Percentiles rank a stretch among this genome's conserved stretches.
Conservation (phyloP, 495 filamentous ascomycete species). For the Rusavskia elegans region DNA sequence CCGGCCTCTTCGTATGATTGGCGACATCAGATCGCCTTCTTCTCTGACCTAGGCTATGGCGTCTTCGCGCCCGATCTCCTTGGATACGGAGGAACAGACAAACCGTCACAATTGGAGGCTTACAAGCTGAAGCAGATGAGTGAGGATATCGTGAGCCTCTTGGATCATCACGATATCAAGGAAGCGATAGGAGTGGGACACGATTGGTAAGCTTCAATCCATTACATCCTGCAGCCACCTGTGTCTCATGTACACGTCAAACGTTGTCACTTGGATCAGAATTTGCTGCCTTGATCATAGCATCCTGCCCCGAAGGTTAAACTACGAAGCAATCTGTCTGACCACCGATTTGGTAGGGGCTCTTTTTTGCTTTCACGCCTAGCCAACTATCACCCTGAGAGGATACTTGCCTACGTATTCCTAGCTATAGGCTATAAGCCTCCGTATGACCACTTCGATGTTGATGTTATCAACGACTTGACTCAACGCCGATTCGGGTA, state of each 20-base stretch:
- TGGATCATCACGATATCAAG: constrained; percentile 12
- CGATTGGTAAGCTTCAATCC: constrained; percentile 14
- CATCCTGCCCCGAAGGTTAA: too few relatives aligned
- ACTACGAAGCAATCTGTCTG: too few relatives aligned
- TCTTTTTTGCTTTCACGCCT: constrained; percentile 18
- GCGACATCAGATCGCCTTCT: constrained; percentile 21
- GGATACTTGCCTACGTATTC: constrained; percentile 14
- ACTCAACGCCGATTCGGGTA: constrained; percentile 16
- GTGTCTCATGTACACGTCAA: too few relatives aligned
- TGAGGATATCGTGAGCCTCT: constrained; percentile 17
- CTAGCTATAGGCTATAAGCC: constrained; percentile 15
- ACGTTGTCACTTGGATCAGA: too few relatives aligned
- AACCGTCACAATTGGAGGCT: constrained; percentile 16
- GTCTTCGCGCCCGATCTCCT: constrained; percentile 28
- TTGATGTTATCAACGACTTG: constrained; percentile 13
- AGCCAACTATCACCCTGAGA: constrained; percentile 15
- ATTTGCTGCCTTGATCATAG: too few relatives aligned
- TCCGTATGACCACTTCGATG: constrained; percentile 13
- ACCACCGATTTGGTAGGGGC: constrained; percentile 6
- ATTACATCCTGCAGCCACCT: too few relatives aligned
- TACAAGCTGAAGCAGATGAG: constrained; percentile 21
- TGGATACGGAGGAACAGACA: constrained; percentile 27
- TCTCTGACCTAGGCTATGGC: constrained; percentile 20
- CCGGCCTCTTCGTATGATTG: constrained; percentile 23
- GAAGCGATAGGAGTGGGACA: constrained; percentile 18